A percentile compares a stretch with the other conserved stretches of the same genome.
These are phyloP conservation scores for Prunus davidiana DNA, from an alignment of 306 rosid species.

Conservation along the genomic window DNA sequence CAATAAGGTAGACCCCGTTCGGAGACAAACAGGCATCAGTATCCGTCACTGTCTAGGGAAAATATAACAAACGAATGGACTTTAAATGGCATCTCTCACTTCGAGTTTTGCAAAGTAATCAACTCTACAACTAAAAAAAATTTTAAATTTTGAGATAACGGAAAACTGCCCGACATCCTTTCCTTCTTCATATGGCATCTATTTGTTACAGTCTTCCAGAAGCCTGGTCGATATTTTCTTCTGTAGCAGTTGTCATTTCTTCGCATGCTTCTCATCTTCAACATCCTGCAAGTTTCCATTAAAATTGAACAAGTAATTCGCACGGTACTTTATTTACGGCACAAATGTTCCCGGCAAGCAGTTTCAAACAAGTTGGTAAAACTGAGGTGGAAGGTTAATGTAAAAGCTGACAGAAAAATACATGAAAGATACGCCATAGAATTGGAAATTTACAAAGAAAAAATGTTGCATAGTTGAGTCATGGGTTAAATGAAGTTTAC, in stretches of 20 bases:
- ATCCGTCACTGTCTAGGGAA: constrained; percentile 27
- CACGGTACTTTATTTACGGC: neutral
- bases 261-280: constrained; percentile 67
- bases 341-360: too few species aligned
- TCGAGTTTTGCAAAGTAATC: constrained; percentile 23
- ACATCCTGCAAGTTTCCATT: constrained; percentile 61
- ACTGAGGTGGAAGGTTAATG: neutral
- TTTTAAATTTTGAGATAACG: constrained; percentile 17
- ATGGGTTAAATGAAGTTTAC: constrained; percentile 43
- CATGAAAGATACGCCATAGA: neutral
- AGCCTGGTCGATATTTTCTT: constrained; percentile 12
- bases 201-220: constrained; percentile 10
- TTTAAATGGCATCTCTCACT: constrained; percentile 22
- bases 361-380: neutral
- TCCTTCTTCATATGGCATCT: neutral
- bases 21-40: neutral
- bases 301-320: neutral
- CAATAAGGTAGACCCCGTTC: constrained; percentile 13
- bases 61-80: constrained; percentile 33
- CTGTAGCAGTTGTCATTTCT: constrained; percentile 37
- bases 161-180: constrained; percentile 1
- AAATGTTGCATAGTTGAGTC: neutral
- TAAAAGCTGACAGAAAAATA: neutral
- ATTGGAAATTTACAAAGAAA: neutral
- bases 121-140: constrained; percentile 20